Base-by-base conservation (phyloP, 2,329 filamentous ascomycete species). In the Purpureocillium lavendulum region DNA sequence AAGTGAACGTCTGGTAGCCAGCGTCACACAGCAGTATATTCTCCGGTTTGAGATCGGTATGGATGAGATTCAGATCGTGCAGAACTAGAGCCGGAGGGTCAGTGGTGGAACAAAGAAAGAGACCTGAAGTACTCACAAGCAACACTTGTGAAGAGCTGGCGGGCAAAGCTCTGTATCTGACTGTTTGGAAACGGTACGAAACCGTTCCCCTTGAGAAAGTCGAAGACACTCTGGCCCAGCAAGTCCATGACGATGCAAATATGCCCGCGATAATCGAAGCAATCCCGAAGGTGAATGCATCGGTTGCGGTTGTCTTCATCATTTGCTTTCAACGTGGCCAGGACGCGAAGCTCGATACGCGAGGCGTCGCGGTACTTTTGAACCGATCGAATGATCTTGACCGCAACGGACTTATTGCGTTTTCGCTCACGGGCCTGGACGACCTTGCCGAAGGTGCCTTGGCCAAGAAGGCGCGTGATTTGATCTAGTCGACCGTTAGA, bases 141-240 rank as follows among this genome's bases (percentile, higher is more conserved):
- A 55, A 98, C 94, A 55, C 90, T 97, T n/a, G 90, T 97, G 45
- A 98, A 85, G 13, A 98, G 71, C 59, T 98, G 92, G 36, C 90
- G 80, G 35, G 92, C 92, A 70, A 98, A 97, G 58, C 79, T 90
- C 61, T 97, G 92, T 43, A 98, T 98, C 62, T 98, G 92, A 49
- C 89, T 96, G 70, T 94, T 97, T 11, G 92, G 92, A 56, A 98
- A 98, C 1, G 92, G 92, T 14, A 95, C 88, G 57, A 98, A 98
- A 48, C 79, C 77, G 57, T 97, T 97, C 55, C 83, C 82, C 67
- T 98, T 98, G 35, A 98, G 73, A 52, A 98, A 98, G 64, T 98
- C 92, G 59, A 98, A 98, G 38, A 98, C 90, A 53, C 90, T 97
- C 57, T 96, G 90, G 35, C 90, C 90, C 26, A 97, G 76, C 4